A percentile compares a stretch with the other conserved stretches of the same genome.
Conservation (phyloP, 2,329 filamentous ascomycete species). For the Cladophialophora chaetospira region DNA sequence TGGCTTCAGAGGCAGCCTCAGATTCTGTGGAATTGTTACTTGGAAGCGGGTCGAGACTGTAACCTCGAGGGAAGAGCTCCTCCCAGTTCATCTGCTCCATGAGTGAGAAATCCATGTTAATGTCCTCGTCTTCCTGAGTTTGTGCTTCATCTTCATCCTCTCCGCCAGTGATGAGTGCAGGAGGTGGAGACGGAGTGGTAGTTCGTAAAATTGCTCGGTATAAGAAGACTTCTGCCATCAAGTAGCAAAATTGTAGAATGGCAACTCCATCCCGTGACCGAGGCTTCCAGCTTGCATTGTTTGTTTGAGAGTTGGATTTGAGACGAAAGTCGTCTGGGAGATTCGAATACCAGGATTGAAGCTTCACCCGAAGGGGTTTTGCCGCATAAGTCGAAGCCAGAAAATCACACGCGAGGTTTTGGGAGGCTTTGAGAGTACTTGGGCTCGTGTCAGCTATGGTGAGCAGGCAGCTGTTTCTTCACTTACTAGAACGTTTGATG, state of each 20-base stretch:
- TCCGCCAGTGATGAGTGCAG: constrained; percentile 35
- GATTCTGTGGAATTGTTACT: constrained; percentile 30
- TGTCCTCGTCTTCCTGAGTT: no score
- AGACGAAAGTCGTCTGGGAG: neutral
- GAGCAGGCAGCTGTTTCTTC: neutral
- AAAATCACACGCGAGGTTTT: neutral
- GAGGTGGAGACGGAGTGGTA: constrained; percentile 31
- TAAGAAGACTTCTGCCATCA: constrained; percentile 41
- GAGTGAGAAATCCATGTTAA: constrained; percentile 29
- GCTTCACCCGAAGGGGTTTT: neutral
- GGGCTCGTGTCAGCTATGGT: neutral
- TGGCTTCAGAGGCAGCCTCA: constrained; percentile 34
- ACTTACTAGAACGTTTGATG: constrained; percentile 1
- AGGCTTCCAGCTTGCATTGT: neutral
- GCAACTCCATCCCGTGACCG: neutral
- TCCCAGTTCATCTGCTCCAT: constrained; percentile 34
- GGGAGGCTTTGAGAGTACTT: neutral
- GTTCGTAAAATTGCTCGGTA: constrained; percentile 41
- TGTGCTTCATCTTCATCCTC: constrained; percentile 33
- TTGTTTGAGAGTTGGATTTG: neutral
- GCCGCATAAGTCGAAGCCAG: neutral
- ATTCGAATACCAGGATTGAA: neutral
- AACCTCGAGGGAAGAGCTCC: constrained; percentile 29
- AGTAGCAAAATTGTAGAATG: constrained; percentile 40
- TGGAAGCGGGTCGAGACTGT: constrained; percentile 33